Base-by-base conservation (phyloP, 148 eudicot genomes). In the Vaccinium corymbosum region DNA sequence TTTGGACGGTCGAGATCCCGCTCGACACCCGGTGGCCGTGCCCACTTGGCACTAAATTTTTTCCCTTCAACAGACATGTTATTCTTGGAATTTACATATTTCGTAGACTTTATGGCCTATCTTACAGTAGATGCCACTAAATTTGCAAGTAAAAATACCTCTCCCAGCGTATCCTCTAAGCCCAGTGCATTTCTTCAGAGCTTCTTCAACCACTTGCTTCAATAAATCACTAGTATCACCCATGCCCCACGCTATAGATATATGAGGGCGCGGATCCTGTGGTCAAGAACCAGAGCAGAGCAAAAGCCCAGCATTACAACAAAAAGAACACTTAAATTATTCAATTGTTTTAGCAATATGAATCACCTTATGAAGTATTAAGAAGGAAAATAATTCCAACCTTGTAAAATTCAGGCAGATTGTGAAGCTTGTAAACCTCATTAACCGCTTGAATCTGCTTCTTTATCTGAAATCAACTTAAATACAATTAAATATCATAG, bases 351-450 rank as follows among this genome's bases (percentile, higher is more conserved):
- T 12, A 52, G 50, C 27, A 4, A 52, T 59, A 55, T 38, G 38
- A 81, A 78, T 7, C 9, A 4, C 53, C 4, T 15, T 66, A 35
- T 20, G 15, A 14, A 22, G 22, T 22, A 50, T 53, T 50, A 25
- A 1, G 1, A 29, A 25, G 38, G 66, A 29, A 7, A 80, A 55
- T 81, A 76, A 53, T 62, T 55, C 78, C 14, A 85, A 93, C 98
- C 97, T 92, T 90, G 76, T 95, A 95, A 91, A 93, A 95, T 81
- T 94, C 94, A 13, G 98, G 98, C 86, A 95, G 98, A 90, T 90
- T 92, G 85, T 95, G 98, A 79, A 92, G 96, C 93, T 88, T 91
- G 85, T 94, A 94, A 27, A 93, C 98, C 80, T 91, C 93, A 51
- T 95, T 91, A 70, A 95, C 98, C 71, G 92, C 94, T 85, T 93